phyloP scores from a whole-genome alignment of 2,329 filamentous ascomycete species.

The Calcarisporium arbuscula region DNA sequence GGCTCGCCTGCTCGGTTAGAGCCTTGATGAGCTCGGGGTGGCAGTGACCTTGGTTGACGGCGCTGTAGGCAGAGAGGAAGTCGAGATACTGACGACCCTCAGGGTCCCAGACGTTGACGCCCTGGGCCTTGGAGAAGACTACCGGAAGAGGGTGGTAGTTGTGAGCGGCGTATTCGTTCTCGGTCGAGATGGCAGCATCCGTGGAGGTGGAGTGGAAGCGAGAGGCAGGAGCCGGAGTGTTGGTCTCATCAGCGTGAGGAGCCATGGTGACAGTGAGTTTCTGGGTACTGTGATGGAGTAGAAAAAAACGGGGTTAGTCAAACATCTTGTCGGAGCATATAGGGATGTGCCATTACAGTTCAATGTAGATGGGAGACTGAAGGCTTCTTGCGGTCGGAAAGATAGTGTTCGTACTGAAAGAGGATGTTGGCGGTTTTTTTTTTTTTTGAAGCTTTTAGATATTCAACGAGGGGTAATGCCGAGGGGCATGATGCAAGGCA shows the following conservation, averaged over 20 bases:
- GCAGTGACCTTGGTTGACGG: constrained; percentile 97
- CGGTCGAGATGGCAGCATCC: constrained; percentile 68
- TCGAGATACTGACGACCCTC: constrained; percentile 94
- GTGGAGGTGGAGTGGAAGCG: constrained; percentile 73
- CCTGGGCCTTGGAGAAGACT: constrained; percentile 80
- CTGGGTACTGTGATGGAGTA: too few species aligned
- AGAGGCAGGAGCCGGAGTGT: constrained; percentile 21
- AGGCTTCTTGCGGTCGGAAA: too few species aligned
- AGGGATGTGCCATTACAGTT: too few species aligned
- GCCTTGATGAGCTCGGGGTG: constrained; percentile 93
- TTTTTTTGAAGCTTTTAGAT: too few species aligned
- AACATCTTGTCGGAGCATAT: constrained; percentile 1
- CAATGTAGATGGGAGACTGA: too few species aligned
- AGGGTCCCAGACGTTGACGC: constrained; percentile 91
- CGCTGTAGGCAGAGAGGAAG: constrained; percentile 96
- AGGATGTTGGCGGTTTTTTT: too few species aligned
- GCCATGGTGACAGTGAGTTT: constrained; percentile 46
- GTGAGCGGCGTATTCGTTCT: constrained; percentile 85
- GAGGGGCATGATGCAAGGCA: too few species aligned
- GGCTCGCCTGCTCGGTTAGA: constrained; percentile 79
- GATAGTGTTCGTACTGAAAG: too few species aligned
- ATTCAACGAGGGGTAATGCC: too few species aligned
- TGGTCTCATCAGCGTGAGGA: constrained; percentile 46
- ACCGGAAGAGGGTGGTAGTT: constrained; percentile 98
- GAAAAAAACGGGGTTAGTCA: background rate